Evolutionary conservation across 768 basidiomycete genomes (phyloP).

Genomic region (Kwoniella heveanensis): DNA sequence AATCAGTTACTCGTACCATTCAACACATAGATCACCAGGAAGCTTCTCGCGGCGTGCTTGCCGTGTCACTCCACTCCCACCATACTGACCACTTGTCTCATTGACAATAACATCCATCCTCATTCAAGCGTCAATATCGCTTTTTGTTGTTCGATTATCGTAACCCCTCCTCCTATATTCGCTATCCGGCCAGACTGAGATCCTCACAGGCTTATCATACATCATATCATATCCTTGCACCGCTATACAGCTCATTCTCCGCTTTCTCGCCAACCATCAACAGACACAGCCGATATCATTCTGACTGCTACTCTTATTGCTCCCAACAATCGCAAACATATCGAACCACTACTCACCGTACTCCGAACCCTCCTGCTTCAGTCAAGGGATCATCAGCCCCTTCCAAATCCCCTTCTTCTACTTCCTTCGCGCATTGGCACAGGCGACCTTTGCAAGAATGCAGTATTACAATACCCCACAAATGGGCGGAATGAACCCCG

Average conservation of each 20-base stretch:
- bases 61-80: too few relatives aligned
- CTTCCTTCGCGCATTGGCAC: slow-evolving; percentile 15
- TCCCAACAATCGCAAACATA: neutral
- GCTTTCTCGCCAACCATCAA: neutral
- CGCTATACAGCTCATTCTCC: neutral
- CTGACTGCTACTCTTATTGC: too few relatives aligned
- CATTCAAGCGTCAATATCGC: neutral
- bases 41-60: too few relatives aligned
- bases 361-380: neutral
- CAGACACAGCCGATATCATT: neutral
- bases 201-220: neutral
- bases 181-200: neutral
- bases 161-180: neutral
- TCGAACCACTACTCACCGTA: neutral
- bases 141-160: neutral
- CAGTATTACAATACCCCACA: slow-evolving; percentile 22
- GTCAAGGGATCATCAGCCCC: neutral
- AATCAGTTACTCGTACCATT: neutral
- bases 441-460: slow-evolving; percentile 8
- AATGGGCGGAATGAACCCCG: slow-evolving; percentile 11
- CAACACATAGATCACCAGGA: too few relatives aligned
- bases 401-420: slow-evolving; percentile 18
- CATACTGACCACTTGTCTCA: neutral
- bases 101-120: neutral
- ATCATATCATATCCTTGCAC: neutral